phyloP scores from a whole-genome alignment of 1,139 yeast species.

The Suhomyces maxii region DNA sequence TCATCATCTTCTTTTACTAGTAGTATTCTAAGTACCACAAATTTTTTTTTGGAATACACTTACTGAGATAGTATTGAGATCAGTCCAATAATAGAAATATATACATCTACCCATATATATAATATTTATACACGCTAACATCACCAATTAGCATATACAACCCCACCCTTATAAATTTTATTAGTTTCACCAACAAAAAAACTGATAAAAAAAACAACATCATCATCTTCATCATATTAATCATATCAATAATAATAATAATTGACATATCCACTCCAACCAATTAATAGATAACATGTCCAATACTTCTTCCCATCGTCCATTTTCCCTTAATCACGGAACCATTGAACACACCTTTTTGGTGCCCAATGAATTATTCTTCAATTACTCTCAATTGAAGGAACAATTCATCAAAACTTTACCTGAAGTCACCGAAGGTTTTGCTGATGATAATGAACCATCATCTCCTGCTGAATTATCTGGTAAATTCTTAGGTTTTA shows the following conservation, averaged over 20 bases:
- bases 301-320: conserved; percentile 42
- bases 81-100: conserved; percentile 1
- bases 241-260: conserved; percentile 6
- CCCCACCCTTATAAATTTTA: not conserved
- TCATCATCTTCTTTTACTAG: conserved; percentile 3
- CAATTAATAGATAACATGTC: conserved; percentile 18
- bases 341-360: conserved; percentile 82
- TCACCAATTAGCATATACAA: not conserved
- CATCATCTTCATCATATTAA: too few relatives aligned
- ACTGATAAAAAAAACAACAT: too few relatives aligned
- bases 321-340: conserved; percentile 82
- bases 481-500: conserved; percentile 80
- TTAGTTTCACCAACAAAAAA: too few relatives aligned
- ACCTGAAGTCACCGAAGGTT: conserved; percentile 81
- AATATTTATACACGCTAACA: not conserved
- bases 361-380: conserved; percentile 79
- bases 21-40: conserved; percentile 8
- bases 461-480: conserved; percentile 83
- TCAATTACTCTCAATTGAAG: conserved; percentile 81
- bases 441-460: conserved; percentile 87
- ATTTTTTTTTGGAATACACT: conserved; percentile 2
- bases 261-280: conserved; percentile 14
- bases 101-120: too few relatives aligned
- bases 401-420: conserved; percentile 79
- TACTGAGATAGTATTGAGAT: conserved; percentile 1